phyloP scores from a whole-genome alignment of 495 filamentous ascomycete genomes.

The Podospora pseudopauciseta region DNA sequence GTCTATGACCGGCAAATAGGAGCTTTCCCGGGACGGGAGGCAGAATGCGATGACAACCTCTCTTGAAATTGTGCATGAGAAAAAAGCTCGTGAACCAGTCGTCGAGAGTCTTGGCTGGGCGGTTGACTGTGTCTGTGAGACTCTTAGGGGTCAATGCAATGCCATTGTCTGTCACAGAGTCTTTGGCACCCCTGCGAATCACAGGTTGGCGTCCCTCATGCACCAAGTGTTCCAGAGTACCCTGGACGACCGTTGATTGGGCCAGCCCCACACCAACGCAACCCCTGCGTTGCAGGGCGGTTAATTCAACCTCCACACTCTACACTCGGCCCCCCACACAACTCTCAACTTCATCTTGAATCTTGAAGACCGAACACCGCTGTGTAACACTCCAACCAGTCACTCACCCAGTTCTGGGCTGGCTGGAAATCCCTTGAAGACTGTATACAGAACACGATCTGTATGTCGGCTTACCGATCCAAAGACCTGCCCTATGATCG shows the following conservation, averaged over 20 bases:
- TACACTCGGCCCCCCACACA: neutral
- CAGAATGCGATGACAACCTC: neutral
- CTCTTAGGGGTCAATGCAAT: constrained; percentile 32
- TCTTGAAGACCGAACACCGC: neutral
- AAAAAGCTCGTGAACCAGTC: constrained; percentile 8
- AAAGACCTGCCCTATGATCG: neutral
- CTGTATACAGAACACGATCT: constrained; percentile 1
- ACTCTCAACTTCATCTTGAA: neutral
- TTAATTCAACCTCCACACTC: constrained; percentile 32
- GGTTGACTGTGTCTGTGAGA: constrained; percentile 23
- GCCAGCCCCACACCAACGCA: constrained; percentile 25
- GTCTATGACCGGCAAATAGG: neutral
- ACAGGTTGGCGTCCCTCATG: constrained; percentile 37
- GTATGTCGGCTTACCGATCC: neutral
- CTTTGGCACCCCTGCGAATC: constrained; percentile 38
- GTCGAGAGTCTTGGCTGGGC: constrained; percentile 24
- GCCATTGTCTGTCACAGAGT: constrained; percentile 32
- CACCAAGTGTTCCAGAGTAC: constrained; percentile 41
- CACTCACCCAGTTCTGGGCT: neutral
- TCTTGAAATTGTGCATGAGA: constrained; percentile 15
- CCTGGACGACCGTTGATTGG: constrained; percentile 38
- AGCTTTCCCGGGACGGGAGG: neutral
- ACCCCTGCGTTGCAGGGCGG: constrained; percentile 45
- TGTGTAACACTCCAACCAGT: neutral
- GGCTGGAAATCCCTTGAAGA: neutral